These are phyloP conservation scores for Penicillium paneum DNA, from an alignment of 2,329 filamentous ascomycete species.

Conservation along the genomic window DNA sequence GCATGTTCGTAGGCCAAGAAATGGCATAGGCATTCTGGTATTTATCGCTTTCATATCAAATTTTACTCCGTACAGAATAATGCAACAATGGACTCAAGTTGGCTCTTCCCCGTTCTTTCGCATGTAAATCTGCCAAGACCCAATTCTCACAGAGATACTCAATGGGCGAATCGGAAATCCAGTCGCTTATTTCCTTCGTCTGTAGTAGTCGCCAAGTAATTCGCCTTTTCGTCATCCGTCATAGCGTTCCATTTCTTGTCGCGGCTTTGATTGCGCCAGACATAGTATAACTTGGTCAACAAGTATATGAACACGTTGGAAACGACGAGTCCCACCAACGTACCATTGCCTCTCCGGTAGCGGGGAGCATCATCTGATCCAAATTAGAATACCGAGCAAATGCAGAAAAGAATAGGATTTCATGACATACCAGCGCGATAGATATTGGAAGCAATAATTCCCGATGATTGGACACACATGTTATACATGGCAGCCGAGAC, in stretches of 20 bases:
- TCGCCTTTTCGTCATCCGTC: constrained; percentile 26
- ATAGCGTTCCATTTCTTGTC: constrained; percentile 34
- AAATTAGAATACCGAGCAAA: constrained; percentile 2
- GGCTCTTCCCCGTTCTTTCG: background rate
- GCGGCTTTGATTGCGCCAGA: constrained; percentile 26
- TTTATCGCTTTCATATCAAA: background rate
- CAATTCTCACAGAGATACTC: background rate
- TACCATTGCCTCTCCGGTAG: constrained; percentile 46
- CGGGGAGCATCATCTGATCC: constrained; percentile 40
- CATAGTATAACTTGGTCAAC: constrained; percentile 33
- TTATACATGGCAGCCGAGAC: constrained; percentile 41
- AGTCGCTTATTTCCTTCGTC: constrained; percentile 36
- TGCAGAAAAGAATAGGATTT: background rate
- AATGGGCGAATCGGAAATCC: constrained; percentile 38
- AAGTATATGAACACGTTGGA: constrained; percentile 29
- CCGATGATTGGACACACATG: constrained; percentile 38
- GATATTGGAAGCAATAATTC: constrained; percentile 37
- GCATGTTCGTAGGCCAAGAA: background rate
- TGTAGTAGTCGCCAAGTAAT: constrained; percentile 32
- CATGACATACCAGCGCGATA: constrained; percentile 29
- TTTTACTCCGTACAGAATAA: background rate
- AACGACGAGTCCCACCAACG: constrained; percentile 21
- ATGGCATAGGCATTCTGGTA: too few species aligned
- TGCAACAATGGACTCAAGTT: background rate
- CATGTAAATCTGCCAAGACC: background rate